Base-by-base conservation (phyloP, 495 filamentous ascomycete species). In the Terfezia claveryi region DNA sequence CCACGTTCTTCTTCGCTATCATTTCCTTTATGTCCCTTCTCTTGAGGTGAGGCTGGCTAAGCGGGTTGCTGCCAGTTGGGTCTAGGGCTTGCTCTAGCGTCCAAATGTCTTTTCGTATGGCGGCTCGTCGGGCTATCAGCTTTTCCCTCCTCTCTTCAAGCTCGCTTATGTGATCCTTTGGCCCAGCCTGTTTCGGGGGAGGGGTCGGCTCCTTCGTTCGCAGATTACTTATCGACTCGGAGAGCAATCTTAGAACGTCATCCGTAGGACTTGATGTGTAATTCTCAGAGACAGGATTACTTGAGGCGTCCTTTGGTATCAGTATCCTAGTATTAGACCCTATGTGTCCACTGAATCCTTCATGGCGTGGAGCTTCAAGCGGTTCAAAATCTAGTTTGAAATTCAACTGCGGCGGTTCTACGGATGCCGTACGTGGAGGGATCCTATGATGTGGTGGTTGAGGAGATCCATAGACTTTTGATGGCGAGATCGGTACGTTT, bases 21-120 rank as follows among this genome's bases (percentile, higher is more conserved):
- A 79, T 84, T 57, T 70, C 74, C 68, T 86, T 87, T 62, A 87
- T 80, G 41, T 75, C 73, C 27, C 84, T 75, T 58, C 81, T 72
- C 32, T 72, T 71, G 49, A 71, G 69, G 54, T 74, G 67, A 54
- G 80, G 77, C 59, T 76, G 78, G 27, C 73, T 70, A 52, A 75
- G 68, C 23, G 76, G 74, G 52, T 46, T 46, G 41, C 14, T 20
- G 8, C 41, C 17, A 5, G 72, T 76, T 8, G 76, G 76, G 51
- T 76, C 75, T 23, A 79, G 71, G 41, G 72, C 71, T 53, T 74
- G 68, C 46, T 60, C 54, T 7, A 65, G 52, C 27, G 59, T 54
- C 50, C 53, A 58, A 6, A 65, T 62, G 37, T 62, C 59, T 14
- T 54, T 52, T 14, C 49, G 56, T 8, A 65, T 52, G 14, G 37